These are phyloP conservation scores for Ceratocystis diversiconidia DNA, from an alignment of 2,329 filamentous ascomycete genomes.

Conservation along the genomic window DNA sequence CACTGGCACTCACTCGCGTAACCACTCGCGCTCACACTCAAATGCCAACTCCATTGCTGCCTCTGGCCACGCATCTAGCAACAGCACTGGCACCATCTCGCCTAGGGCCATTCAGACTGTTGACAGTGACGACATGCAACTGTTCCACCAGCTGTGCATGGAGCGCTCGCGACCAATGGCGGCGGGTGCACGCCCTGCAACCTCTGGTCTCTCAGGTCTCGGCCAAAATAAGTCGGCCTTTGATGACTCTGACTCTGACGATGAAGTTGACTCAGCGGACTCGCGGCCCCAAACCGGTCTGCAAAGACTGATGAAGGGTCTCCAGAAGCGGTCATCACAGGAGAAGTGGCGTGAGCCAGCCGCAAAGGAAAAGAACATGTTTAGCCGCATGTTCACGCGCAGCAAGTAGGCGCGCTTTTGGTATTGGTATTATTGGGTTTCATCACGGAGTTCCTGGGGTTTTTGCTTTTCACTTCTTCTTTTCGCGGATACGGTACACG, in stretches of 20 bases:
- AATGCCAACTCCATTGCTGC: neutral
- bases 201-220: neutral
- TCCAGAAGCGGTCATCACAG: slow-evolving; percentile 16
- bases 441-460: slow-evolving; percentile 3
- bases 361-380: slow-evolving; percentile 17
- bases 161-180: slow-evolving; percentile 1
- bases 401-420: slow-evolving; percentile 9
- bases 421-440: neutral
- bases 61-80: neutral
- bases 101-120: slow-evolving; percentile 7
- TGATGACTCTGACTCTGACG: slow-evolving; percentile 15
- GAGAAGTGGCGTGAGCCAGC: slow-evolving; percentile 15
- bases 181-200: neutral
- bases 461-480: slow-evolving; percentile 6
- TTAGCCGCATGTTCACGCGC: slow-evolving; percentile 20
- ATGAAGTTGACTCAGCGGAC: neutral
- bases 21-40: slow-evolving; percentile 8
- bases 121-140: slow-evolving; percentile 12
- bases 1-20: slow-evolving; percentile 3
- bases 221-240: slow-evolving; percentile 14
- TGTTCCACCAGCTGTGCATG: slow-evolving; percentile 16
- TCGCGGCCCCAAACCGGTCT: slow-evolving; percentile 4
- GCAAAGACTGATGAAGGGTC: slow-evolving; percentile 16
- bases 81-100: neutral
- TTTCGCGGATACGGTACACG: slow-evolving; percentile 8